These are phyloP conservation scores for Trichoderma polysporum DNA, from an alignment of 2,329 filamentous ascomycete species.

Conservation along the genomic window DNA sequence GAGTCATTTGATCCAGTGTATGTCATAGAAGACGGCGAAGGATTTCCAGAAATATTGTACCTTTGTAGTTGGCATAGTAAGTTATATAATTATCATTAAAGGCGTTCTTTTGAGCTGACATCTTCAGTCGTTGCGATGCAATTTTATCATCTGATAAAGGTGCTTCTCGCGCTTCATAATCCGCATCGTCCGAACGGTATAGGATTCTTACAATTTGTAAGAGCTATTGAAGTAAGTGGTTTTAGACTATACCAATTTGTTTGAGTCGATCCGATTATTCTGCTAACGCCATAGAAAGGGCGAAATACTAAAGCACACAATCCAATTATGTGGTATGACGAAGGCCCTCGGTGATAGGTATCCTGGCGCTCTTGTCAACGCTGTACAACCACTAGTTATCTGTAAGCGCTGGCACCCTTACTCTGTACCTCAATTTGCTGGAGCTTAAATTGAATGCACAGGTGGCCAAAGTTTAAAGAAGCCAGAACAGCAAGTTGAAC, in stretches of 20 bases:
- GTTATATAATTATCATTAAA: not conserved
- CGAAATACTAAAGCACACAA: not conserved
- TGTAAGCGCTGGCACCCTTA: too few species aligned
- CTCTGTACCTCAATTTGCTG: too few species aligned
- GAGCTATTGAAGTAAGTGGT: not conserved
- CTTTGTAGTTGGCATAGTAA: slow-evolving; percentile 1
- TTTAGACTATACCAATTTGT: not conserved
- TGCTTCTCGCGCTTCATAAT: not conserved
- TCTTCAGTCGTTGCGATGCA: not conserved
- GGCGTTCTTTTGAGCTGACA: not conserved
- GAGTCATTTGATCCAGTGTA: not conserved
- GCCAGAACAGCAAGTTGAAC: not conserved
- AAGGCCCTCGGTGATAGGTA: not conserved
- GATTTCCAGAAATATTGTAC: slow-evolving; percentile 1
- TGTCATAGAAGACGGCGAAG: not conserved
- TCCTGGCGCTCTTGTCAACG: not conserved
- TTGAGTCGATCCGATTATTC: too few species aligned
- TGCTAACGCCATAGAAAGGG: not conserved
- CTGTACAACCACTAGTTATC: not conserved
- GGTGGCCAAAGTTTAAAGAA: slow-evolving; percentile 1
- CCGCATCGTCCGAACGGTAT: not conserved
- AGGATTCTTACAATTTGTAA: not conserved
- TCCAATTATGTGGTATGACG: slow-evolving; percentile 2
- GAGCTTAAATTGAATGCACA: too few species aligned
- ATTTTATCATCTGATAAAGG: not conserved